These are phyloP conservation scores for Periconia sp. DNA, from an alignment of 2,329 filamentous ascomycete genomes.

Conservation along the genomic window DNA sequence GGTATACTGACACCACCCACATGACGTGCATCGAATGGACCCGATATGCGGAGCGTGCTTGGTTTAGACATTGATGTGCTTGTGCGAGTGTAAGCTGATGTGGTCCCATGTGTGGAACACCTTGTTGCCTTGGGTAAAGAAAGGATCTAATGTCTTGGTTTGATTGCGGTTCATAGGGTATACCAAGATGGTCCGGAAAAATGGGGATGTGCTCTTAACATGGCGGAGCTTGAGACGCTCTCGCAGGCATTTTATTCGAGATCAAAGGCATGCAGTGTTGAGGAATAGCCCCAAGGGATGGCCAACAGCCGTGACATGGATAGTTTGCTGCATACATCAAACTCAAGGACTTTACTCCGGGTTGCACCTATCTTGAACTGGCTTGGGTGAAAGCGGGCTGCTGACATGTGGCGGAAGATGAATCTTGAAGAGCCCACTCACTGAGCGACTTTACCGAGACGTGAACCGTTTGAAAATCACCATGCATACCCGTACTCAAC, in stretches of 20 bases:
- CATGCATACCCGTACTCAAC: conserved; percentile 19
- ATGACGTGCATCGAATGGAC: conserved; percentile 36
- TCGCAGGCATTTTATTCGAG: conserved; percentile 3
- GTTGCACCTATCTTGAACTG: conserved; percentile 13
- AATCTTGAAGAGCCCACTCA: conserved; percentile 6
- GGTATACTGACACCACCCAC: conserved; percentile 33
- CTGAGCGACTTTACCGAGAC: conserved; percentile 23
- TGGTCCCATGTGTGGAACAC: conserved; percentile 8
- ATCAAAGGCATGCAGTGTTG: conserved; percentile 6
- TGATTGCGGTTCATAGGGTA: conserved; percentile 5
- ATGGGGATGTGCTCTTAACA: conserved; percentile 2
- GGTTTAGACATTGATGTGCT: conserved; percentile 19
- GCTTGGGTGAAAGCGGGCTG: conserved; percentile 15
- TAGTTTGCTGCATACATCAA: conserved; percentile 17
- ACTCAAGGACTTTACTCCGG: conserved; percentile 13
- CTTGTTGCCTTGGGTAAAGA: conserved; percentile 16
- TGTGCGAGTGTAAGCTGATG: conserved; percentile 1
- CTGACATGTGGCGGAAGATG: conserved; percentile 23
- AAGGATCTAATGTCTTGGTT: conserved; percentile 21
- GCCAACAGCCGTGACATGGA: conserved; percentile 13
- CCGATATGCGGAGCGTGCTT: conserved; percentile 31
- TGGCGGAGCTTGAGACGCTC: conserved; percentile 9
- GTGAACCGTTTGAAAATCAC: conserved; percentile 20
- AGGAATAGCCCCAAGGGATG: conserved; percentile 6
- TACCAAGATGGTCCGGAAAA: conserved; percentile 4